Evolutionary conservation across 495 filamentous ascomycete species (phyloP).

Genomic region (Penicillium daleae): DNA sequence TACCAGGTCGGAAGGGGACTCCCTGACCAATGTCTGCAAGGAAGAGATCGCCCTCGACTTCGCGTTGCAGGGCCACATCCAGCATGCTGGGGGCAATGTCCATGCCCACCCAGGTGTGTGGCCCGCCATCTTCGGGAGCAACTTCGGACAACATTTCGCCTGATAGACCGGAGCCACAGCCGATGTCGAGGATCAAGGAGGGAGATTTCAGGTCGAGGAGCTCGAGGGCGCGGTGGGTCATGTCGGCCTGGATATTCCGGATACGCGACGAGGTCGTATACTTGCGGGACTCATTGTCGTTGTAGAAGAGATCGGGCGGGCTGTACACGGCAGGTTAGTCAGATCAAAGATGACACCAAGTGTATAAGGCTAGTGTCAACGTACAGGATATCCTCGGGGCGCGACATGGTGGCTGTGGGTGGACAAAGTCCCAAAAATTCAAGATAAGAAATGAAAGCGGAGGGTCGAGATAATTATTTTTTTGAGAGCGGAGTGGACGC

Average conservation of each 20-base stretch:
- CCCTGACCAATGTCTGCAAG: conserved; percentile 95
- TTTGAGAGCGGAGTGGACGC: conserved; percentile 23
- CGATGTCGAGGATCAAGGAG: conserved; percentile 89
- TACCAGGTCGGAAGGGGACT: conserved; percentile 87
- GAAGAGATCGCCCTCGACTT: conserved; percentile 89
- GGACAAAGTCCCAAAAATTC: conserved; percentile 11
- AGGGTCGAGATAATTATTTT: conserved; percentile 7
- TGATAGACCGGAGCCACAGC: conserved; percentile 92
- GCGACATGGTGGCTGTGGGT: conserved; percentile 70
- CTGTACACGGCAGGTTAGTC: conserved; percentile 43
- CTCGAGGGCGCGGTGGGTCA: conserved; percentile 90
- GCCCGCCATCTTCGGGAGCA: conserved; percentile 69
- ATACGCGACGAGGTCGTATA: conserved; percentile 98
- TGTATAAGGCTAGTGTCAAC: conserved; percentile 18
- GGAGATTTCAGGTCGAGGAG: conserved; percentile 82
- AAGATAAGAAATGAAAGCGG: conserved; percentile 12
- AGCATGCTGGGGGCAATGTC: conserved; percentile 94
- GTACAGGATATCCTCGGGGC: conserved; percentile 91
- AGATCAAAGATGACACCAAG: conserved; percentile 5
- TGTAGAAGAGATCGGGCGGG: conserved; percentile 94
- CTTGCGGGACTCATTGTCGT: conserved; percentile 90
- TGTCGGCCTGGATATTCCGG: conserved; percentile 88
- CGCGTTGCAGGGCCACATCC: conserved; percentile 85
- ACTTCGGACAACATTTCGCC: conserved; percentile 85
- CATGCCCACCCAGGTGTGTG: conserved; percentile 94